A percentile compares a stretch with the other conserved stretches of the same genome.
Evolutionary conservation across 192 early-diverging fungal species (phyloP).

Genomic region (Cetraspora pellucida): DNA sequence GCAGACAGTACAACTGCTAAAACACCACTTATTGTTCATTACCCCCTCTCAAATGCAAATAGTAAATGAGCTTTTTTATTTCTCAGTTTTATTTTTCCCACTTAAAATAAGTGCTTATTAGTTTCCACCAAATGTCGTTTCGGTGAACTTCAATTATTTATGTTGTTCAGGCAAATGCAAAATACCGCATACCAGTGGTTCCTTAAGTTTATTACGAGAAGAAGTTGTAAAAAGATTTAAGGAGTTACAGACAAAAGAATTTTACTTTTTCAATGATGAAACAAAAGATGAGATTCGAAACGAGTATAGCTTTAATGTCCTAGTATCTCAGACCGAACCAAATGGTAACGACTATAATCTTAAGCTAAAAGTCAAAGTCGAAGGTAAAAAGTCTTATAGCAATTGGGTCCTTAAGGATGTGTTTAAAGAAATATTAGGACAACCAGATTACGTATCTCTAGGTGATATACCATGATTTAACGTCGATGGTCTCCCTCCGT

Average conservation of each 20-base stretch:
- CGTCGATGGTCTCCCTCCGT: conserved; percentile 12
- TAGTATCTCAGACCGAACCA: conserved; percentile 19
- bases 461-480: conserved; percentile 17
- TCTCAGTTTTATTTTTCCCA: conserved; percentile 9
- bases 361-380: conserved; percentile 14
- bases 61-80: conserved; percentile 24
- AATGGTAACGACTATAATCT: background rate
- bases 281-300: background rate
- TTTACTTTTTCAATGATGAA: conserved; percentile 21
- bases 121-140: conserved; percentile 21
- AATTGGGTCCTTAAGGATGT: conserved; percentile 21
- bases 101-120: conserved; percentile 30
- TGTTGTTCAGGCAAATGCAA: background rate
- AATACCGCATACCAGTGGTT: conserved; percentile 29
- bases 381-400: conserved; percentile 17
- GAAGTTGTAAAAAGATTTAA: background rate
- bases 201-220: background rate
- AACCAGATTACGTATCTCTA: conserved; percentile 4
- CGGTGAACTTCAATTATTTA: background rate
- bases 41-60: conserved; percentile 7
- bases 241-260: background rate
- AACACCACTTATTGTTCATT: conserved; percentile 17
- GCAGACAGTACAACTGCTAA: background rate
- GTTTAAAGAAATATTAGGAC: conserved; percentile 21
- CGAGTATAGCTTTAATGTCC: background rate